These are phyloP conservation scores for Saccharomyces mikatae DNA, from an alignment of 805 yeast species.

Conservation along the genomic window DNA sequence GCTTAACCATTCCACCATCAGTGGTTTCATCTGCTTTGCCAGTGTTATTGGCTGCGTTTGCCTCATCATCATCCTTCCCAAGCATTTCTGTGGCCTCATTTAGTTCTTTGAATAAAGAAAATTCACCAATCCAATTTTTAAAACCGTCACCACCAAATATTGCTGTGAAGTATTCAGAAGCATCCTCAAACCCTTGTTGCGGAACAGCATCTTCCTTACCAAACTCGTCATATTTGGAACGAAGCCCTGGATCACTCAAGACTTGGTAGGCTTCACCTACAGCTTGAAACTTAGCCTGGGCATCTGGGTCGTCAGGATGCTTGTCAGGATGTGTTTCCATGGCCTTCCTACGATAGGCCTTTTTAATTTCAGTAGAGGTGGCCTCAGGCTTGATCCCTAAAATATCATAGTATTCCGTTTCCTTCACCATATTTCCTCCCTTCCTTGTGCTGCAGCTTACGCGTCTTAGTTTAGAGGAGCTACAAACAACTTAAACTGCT, in stretches of 20 bases:
- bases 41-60: conserved; percentile 9
- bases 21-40: conserved; percentile 7
- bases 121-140: conserved; percentile 71
- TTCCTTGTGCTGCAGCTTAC: neutral
- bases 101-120: conserved; percentile 58
- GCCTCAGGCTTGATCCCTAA: conserved; percentile 65
- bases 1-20: conserved; percentile 18
- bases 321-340: conserved; percentile 91
- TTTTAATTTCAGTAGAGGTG: conserved; percentile 73
- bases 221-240: conserved; percentile 70
- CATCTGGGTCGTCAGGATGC: conserved; percentile 88
- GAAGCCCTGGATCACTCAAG: conserved; percentile 59
- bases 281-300: conserved; percentile 80
- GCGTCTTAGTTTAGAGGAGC: neutral
- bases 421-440: conserved; percentile 56
- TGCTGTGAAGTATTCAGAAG: conserved; percentile 71
- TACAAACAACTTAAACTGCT: neutral
- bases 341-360: conserved; percentile 87
- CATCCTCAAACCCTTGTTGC: conserved; percentile 71
- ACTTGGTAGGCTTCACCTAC: conserved; percentile 67
- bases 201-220: conserved; percentile 76
- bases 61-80: conserved; percentile 26
- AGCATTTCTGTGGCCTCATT: conserved; percentile 47
- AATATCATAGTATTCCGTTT: conserved; percentile 78
- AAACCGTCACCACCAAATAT: conserved; percentile 83